Evolutionary conservation across 202 grass and related monocot genomes (phyloP).

Genomic region (Zoysia matrella): DNA sequence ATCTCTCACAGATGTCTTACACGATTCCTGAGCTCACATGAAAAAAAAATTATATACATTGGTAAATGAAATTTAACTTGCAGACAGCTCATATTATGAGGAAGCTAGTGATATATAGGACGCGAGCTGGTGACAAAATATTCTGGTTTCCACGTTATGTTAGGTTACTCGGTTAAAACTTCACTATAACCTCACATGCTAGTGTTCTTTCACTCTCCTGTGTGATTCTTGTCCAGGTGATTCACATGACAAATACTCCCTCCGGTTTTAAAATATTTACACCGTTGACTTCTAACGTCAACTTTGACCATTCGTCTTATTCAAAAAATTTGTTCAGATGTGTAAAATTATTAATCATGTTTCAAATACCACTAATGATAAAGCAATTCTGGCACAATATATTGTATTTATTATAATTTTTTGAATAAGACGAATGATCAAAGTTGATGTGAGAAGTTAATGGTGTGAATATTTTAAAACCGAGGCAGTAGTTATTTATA

Average conservation of each 20-base stretch:
- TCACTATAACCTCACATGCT: slow-evolving; percentile 2
- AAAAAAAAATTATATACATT: slow-evolving; percentile 1
- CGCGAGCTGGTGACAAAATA: background rate
- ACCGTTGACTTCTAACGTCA: too few relatives aligned
- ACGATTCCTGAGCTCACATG: background rate
- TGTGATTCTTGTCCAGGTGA: background rate
- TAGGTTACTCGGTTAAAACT: background rate
- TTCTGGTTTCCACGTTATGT: background rate
- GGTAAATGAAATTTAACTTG: slow-evolving; percentile 14
- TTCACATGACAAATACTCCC: slow-evolving; percentile 16
- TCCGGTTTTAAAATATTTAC: too few relatives aligned
- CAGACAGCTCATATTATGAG: background rate
- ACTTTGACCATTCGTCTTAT: too few relatives aligned
- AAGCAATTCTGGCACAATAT: too few relatives aligned
- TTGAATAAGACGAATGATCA: too few relatives aligned
- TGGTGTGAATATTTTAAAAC: too few relatives aligned
- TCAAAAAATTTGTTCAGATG: too few relatives aligned
- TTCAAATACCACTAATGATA: too few relatives aligned
- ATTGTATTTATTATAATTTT: too few relatives aligned
- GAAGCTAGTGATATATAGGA: background rate
- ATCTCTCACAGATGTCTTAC: slow-evolving; percentile 9
- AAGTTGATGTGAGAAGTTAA: too few relatives aligned
- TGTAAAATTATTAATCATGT: too few relatives aligned
- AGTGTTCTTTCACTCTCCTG: background rate
- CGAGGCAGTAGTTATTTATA: background rate